Percentiles rank a stretch among this genome's conserved stretches.
These are phyloP conservation scores for Letharia lupina DNA, from an alignment of 495 filamentous ascomycete species.

Conservation along the genomic window DNA sequence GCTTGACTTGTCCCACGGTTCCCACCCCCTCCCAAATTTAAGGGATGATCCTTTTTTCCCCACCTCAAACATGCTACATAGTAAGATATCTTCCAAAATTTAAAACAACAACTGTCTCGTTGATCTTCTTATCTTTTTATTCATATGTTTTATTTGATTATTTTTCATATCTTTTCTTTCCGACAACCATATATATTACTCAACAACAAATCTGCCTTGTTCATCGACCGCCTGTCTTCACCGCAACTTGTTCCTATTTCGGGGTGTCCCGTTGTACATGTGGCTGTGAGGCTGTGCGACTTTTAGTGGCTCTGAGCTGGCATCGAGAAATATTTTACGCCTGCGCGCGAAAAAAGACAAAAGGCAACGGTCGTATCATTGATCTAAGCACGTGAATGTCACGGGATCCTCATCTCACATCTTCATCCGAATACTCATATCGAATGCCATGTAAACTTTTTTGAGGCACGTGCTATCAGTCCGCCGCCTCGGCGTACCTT, in stretches of 20 bases:
- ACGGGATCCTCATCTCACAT: constrained; percentile 16
- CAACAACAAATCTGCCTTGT: constrained; percentile 6
- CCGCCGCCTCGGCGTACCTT: background rate
- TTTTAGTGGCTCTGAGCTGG: constrained; percentile 21
- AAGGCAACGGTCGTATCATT: constrained; percentile 9
- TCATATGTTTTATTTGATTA: background rate
- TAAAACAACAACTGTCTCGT: background rate
- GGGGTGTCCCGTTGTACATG: constrained; percentile 17
- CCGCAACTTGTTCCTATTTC: constrained; percentile 21
- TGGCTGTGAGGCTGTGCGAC: constrained; percentile 20
- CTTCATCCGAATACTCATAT: constrained; percentile 1
- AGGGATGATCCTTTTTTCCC: constrained; percentile 8
- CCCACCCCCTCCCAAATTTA: constrained; percentile 19
- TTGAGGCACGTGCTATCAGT: constrained; percentile 19
- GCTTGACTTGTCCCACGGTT: constrained; percentile 9
- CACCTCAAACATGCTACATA: constrained; percentile 7
- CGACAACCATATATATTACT: background rate
- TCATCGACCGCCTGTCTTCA: constrained; percentile 1
- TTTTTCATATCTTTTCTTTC: background rate
- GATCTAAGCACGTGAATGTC: constrained; percentile 20
- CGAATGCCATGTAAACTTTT: constrained; percentile 4
- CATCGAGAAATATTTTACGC: constrained; percentile 12
- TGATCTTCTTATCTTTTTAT: background rate
- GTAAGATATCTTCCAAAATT: constrained; percentile 5
- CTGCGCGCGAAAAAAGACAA: constrained; percentile 8